These are phyloP conservation scores for Sporobolomyces roseus DNA, from an alignment of 768 basidiomycete species.

Conservation along the genomic window DNA sequence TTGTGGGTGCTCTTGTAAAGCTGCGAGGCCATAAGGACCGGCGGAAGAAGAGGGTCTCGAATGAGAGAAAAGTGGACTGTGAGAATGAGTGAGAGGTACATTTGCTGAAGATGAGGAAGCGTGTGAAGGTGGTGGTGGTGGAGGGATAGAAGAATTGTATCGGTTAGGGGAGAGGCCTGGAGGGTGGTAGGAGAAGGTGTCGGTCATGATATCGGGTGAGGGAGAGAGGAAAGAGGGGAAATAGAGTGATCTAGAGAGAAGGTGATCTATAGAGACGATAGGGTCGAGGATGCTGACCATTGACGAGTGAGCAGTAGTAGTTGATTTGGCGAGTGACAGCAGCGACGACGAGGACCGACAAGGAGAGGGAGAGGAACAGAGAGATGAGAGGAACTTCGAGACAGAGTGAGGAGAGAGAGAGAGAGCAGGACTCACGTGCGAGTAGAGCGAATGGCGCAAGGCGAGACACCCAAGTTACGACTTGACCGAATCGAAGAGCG, in stretches of 20 bases:
- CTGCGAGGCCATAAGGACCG: background rate
- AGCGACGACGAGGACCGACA: background rate
- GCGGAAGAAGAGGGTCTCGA: slow-evolving; percentile 4
- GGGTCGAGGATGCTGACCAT: slow-evolving; percentile 12
- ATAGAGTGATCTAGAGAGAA: no score
- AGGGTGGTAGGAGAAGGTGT: slow-evolving; percentile 31
- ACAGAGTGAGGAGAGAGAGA: no score
- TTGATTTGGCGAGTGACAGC: no score
- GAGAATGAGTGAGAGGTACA: background rate
- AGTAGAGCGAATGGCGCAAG: background rate
- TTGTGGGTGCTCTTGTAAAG: slow-evolving; percentile 18
- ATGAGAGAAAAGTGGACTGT: slow-evolving; percentile 12
- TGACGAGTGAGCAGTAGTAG: background rate
- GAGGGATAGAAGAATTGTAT: background rate
- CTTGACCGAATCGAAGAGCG: no score
- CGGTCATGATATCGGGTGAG: slow-evolving; percentile 17
- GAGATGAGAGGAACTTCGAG: no score
- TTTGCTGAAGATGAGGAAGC: no score
- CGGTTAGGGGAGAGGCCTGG: slow-evolving; percentile 13
- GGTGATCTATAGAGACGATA: no score
- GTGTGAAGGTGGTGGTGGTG: background rate
- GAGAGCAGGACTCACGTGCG: background rate
- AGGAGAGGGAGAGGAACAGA: background rate
- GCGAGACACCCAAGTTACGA: no score
- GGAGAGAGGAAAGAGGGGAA: background rate